A percentile compares a stretch with the other conserved stretches of the same genome.
Evolutionary conservation across 345 rosid genomes (phyloP).

Genomic region (Hypericum perforatum): DNA sequence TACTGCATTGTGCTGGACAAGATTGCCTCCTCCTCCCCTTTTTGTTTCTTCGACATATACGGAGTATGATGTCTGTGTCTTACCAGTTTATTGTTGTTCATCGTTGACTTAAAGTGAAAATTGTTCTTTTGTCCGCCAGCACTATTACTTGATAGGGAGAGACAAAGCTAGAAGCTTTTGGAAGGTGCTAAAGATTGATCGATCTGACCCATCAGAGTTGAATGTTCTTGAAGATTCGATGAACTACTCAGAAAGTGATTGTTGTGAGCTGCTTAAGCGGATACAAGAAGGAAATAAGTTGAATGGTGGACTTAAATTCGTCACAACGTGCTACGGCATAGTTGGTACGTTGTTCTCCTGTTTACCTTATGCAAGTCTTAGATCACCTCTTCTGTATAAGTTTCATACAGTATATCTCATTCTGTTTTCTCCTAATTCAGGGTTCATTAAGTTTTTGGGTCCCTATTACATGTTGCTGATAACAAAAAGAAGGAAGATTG

Average conservation of each 20-base stretch:
- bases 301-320: slow-evolving; percentile 79
- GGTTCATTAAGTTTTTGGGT: slow-evolving; percentile 83
- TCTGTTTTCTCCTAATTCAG: slow-evolving; percentile 29
- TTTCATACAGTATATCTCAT: slow-evolving; percentile 2
- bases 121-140: slow-evolving; percentile 34
- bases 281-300: slow-evolving; percentile 72
- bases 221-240: slow-evolving; percentile 56
- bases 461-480: slow-evolving; percentile 90
- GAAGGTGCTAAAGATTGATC: slow-evolving; percentile 73
- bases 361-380: background rate
- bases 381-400: background rate
- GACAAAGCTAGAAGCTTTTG: slow-evolving; percentile 57
- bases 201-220: slow-evolving; percentile 60
- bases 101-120: background rate
- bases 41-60: too few relatives aligned
- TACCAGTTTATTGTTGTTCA: too few relatives aligned
- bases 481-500: slow-evolving; percentile 82
- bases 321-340: slow-evolving; percentile 73
- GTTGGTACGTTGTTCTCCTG: slow-evolving; percentile 42
- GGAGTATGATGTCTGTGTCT: too few relatives aligned
- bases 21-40: too few relatives aligned
- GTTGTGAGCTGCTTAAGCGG: slow-evolving; percentile 50
- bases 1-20: too few relatives aligned
- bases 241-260: slow-evolving; percentile 57
- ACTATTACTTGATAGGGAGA: slow-evolving; percentile 79